phyloP scores from a whole-genome alignment of 2,329 filamentous ascomycete genomes.

The Fusarium camptoceras region DNA sequence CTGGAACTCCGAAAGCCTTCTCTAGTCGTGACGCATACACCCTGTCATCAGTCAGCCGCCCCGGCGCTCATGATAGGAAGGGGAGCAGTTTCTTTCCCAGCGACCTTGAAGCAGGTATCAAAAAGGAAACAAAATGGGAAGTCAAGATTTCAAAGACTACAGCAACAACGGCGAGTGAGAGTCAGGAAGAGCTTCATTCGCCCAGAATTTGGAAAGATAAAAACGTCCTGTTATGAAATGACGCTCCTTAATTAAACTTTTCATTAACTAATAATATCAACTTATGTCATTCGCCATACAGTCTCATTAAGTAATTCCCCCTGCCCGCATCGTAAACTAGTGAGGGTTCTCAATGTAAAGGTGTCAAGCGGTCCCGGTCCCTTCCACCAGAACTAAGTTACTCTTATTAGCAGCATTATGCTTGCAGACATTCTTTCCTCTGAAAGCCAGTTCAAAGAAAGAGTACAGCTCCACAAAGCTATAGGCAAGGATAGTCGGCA shows the following conservation, averaged over 20 bases:
- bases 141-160: conserved; percentile 19
- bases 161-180: conserved; percentile 18
- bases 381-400: conserved; percentile 9
- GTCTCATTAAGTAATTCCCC: rapidly evolving
- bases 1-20: conserved; percentile 33
- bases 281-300: neutral
- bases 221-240: neutral
- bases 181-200: conserved; percentile 33
- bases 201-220: conserved; percentile 1
- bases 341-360: rapidly evolving
- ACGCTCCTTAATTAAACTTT: neutral
- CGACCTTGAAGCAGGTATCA: conserved; percentile 12
- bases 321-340: rapidly evolving
- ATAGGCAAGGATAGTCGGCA: conserved; percentile 31
- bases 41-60: conserved; percentile 24
- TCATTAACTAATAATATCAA: neutral
- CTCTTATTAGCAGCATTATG: conserved; percentile 31
- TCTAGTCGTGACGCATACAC: conserved; percentile 21
- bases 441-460: conserved; percentile 32
- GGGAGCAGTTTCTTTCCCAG: neutral
- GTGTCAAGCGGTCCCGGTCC: neutral
- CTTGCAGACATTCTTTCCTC: conserved; percentile 31
- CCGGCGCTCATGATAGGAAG: neutral
- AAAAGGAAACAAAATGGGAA: conserved; percentile 29
- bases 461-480: conserved; percentile 36